phyloP scores from a whole-genome alignment of 495 filamentous ascomycete species.

The Aspergillus homomorphus region DNA sequence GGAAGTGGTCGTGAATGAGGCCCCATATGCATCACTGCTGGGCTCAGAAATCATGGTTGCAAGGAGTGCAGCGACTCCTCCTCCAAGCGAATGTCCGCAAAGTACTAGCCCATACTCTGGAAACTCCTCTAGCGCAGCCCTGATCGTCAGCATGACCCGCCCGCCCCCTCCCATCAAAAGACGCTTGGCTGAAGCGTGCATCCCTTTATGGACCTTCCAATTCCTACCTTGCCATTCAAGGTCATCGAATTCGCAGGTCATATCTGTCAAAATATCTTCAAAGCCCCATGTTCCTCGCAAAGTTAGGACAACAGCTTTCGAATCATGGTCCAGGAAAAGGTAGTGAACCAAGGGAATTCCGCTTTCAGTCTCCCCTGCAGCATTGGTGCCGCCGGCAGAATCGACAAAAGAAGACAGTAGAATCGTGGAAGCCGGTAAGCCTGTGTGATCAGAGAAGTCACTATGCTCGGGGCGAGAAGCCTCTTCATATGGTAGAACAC shows the following conservation, averaged over 20 bases:
- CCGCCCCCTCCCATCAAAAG: slow-evolving; percentile 64
- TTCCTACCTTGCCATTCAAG: slow-evolving; percentile 61
- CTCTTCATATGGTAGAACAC: slow-evolving; percentile 33
- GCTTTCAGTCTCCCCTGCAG: slow-evolving; percentile 66
- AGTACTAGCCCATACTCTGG: slow-evolving; percentile 71
- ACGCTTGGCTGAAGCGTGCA: slow-evolving; percentile 70
- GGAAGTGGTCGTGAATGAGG: slow-evolving; percentile 52
- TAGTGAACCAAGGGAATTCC: slow-evolving; percentile 78
- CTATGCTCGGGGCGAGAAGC: slow-evolving; percentile 62
- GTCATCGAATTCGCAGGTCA: slow-evolving; percentile 79
- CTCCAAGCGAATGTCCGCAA: slow-evolving; percentile 75
- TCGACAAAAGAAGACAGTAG: slow-evolving; percentile 75
- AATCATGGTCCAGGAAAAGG: slow-evolving; percentile 72
- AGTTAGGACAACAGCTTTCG: slow-evolving; percentile 71
- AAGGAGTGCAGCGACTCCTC: slow-evolving; percentile 69
- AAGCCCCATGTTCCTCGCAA: slow-evolving; percentile 77
- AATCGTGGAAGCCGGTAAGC: slow-evolving; percentile 64
- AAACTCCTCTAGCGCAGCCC: slow-evolving; percentile 68
- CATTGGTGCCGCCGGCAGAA: slow-evolving; percentile 69
- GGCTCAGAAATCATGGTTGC: slow-evolving; percentile 72
- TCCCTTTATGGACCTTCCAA: slow-evolving; percentile 81
- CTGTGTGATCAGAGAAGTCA: slow-evolving; percentile 69
- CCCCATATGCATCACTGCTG: slow-evolving; percentile 45
- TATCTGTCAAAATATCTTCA: slow-evolving; percentile 75
- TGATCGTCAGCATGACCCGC: slow-evolving; percentile 63